Evolutionary conservation across 208 protist species (phyloP), one percentile per base, ranked within the genome.

Genomic region (Trypanosoma congolense): DNA sequence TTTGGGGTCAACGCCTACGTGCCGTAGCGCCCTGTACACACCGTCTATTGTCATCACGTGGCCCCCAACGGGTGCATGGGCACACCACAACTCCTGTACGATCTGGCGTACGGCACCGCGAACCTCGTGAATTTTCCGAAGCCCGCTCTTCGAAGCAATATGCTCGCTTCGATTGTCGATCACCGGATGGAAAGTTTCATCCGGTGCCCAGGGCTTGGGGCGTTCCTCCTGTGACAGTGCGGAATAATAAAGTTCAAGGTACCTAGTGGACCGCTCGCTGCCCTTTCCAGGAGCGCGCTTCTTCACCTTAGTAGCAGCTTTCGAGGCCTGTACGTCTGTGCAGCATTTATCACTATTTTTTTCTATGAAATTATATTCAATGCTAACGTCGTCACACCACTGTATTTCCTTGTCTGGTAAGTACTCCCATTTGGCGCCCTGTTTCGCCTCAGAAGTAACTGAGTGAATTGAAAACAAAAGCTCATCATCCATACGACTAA

Each of bases 21-120:
- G 42, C 22, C 67, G 50, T 8, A 80, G 36, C 21, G 50, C 56
- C n/a, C 31, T 30, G 63, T 73, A 62, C 18, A 59, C 56, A 3
- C 68, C 30, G 65, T 46, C 12, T 54, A 46, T 3, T 21, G 48
- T 38, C 52, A 66, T 73, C 70, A 76, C 44, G 43, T 46, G 19
- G 54, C 44, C 30, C 52, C 47, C 38, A 50, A 67, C 18, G 45
- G 42, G 42, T 56, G 65, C 52, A 46, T 61, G 16, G 36, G n/a
- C 42, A 22, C 36, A 40, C 50, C 55, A 56, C 18, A 54, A 24
- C 25, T 3, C 51, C 29, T 56, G 43, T 36, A 72, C 51, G 50
- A 50, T 51, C 44, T 50, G 25, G 38, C 57, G 52, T 56, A 65
- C 42, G 1, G 52, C 53, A 29, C 61, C 46, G 33, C 21, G 47